phyloP scores from a whole-genome alignment of 805 yeast species.

The Cephaloascus albidus region DNA sequence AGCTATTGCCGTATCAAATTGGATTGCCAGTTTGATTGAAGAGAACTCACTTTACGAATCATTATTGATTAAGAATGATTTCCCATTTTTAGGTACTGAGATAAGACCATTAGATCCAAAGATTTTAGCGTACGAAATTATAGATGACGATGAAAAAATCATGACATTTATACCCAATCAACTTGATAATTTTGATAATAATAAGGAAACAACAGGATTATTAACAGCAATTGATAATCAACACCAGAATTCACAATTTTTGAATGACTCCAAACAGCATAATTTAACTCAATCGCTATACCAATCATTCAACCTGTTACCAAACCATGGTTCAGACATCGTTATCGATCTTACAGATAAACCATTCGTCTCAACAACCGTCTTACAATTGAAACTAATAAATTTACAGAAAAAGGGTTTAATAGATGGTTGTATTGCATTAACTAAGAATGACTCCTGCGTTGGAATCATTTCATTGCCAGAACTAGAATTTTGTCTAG shows the following conservation, averaged over 20 bases:
- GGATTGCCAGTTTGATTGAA: constrained; percentile 45
- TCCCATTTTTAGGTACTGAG: constrained; percentile 42
- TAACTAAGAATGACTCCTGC: constrained; percentile 22
- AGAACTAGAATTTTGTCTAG: constrained; percentile 42
- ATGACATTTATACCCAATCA: constrained; percentile 3
- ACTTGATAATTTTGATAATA: constrained; percentile 6
- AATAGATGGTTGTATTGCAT: constrained; percentile 44
- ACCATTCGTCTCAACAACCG: constrained; percentile 19
- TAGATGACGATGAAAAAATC: constrained; percentile 11
- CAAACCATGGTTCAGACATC: background rate
- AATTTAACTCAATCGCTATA: background rate
- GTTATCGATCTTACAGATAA: constrained; percentile 27
- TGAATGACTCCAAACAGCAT: too few relatives aligned
- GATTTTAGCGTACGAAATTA: constrained; percentile 22
- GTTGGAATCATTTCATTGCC: constrained; percentile 42
- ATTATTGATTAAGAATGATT: constrained; percentile 34
- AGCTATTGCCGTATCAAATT: constrained; percentile 46
- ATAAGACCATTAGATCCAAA: constrained; percentile 23
- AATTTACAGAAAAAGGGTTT: constrained; percentile 29
- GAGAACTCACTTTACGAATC: constrained; percentile 41
- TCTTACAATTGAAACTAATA: constrained; percentile 22
- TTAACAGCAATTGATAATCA: background rate
- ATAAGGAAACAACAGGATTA: background rate
- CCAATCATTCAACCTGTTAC: background rate
- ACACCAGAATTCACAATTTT: too few relatives aligned